Conservation (phyloP, 257 asterid species). For the Solanum lycopersicoides region DNA sequence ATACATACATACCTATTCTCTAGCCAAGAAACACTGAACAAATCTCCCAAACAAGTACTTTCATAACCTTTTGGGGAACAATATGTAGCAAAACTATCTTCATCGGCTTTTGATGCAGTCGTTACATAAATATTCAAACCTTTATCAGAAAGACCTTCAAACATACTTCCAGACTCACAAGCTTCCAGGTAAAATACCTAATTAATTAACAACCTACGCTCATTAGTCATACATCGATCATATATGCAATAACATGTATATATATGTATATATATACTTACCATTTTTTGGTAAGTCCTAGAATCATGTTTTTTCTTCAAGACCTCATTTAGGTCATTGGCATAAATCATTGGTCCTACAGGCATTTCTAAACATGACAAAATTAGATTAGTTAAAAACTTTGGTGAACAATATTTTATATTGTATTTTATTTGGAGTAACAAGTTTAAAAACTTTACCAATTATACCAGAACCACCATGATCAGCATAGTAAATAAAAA, state of each 20-base stretch:
- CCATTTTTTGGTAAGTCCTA: constrained; percentile 78
- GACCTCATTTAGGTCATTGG: constrained; percentile 39
- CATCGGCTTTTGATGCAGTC: constrained; percentile 84
- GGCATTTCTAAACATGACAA: constrained; percentile 57
- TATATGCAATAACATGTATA: too few species aligned
- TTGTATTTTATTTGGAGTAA: neutral
- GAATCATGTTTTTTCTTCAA: constrained; percentile 63
- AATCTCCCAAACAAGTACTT: constrained; percentile 83
- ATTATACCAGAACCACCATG: constrained; percentile 91
- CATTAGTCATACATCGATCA: neutral
- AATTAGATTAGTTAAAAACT: neutral
- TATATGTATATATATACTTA: constrained; percentile 4
- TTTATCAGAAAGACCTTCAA: constrained; percentile 77
- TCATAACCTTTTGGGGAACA: constrained; percentile 30
- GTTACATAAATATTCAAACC: constrained; percentile 74
- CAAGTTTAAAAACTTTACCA: constrained; percentile 21
- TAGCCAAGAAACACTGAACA: constrained; percentile 90
- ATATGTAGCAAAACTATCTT: constrained; percentile 87
- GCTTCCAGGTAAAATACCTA: constrained; percentile 91
- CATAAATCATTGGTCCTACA: constrained; percentile 43
- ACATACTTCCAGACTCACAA: constrained; percentile 90
- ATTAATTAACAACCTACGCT: neutral
- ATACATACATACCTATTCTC: constrained; percentile 54
- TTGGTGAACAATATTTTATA: neutral
- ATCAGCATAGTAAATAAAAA: constrained; percentile 72